A percentile compares a stretch with the other conserved stretches of the same genome.
These are phyloP conservation scores for Epichloe elymi DNA, from an alignment of 2,329 filamentous ascomycete genomes.

Conservation along the genomic window DNA sequence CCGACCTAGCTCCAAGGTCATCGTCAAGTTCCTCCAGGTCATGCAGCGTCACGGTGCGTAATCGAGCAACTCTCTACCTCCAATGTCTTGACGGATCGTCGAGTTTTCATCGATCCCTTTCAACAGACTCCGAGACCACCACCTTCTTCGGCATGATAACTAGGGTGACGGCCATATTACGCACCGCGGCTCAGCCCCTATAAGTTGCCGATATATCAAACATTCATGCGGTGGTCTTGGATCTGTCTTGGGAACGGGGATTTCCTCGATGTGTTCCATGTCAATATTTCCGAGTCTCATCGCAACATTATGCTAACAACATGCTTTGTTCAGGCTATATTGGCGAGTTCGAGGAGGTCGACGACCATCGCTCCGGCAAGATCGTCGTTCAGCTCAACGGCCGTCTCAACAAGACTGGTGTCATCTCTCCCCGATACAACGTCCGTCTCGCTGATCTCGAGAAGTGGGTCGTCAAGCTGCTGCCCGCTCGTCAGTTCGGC, in stretches of 20 bases:
- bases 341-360: conserved; percentile 98
- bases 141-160: conserved; percentile 91
- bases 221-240: conserved; percentile 65
- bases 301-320: conserved; percentile 64
- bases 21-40: conserved; percentile 96
- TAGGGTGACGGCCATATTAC: conserved; percentile 75
- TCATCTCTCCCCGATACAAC: conserved; percentile 99
- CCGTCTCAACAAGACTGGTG: conserved; percentile 95
- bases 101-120: background rate
- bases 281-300: conserved; percentile 72
- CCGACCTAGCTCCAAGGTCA: conserved; percentile 98
- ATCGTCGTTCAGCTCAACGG: conserved; percentile 99
- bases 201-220: conserved; percentile 98
- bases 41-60: conserved; percentile 99
- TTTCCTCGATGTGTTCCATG: conserved; percentile 8
- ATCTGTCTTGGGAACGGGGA: conserved; percentile 27
- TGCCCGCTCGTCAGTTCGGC: conserved; percentile 99
- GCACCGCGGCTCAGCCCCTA: conserved; percentile 92
- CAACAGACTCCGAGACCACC: conserved; percentile 9
- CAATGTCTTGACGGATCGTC: background rate
- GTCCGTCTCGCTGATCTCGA: conserved; percentile 93
- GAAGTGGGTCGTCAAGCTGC: conserved; percentile 99
- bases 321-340: conserved; percentile 63
- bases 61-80: background rate
- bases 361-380: conserved; percentile 99